Conservation (phyloP, 495 filamentous ascomycete genomes). For the Penicillium lagena region DNA sequence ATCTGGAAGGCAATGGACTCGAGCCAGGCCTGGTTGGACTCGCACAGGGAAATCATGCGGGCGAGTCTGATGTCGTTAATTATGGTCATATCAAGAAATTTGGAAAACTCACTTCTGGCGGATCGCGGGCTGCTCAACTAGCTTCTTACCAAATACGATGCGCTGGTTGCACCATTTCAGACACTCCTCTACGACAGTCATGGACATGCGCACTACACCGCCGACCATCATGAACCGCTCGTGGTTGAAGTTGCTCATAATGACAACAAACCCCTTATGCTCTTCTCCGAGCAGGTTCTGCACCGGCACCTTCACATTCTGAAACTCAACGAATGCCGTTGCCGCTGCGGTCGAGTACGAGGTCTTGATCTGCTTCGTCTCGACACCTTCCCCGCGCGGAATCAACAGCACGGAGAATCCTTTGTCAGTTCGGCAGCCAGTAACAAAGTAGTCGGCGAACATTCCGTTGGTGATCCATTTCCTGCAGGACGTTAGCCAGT, state of each 20-base stretch:
- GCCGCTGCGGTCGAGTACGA: constrained; percentile 74
- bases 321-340: constrained; percentile 76
- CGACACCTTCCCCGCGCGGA: constrained; percentile 59
- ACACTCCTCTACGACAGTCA: constrained; percentile 74
- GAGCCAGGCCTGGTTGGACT: constrained; percentile 80
- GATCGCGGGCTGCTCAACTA: constrained; percentile 82
- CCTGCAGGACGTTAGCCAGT: constrained; percentile 13
- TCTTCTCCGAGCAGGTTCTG: constrained; percentile 76
- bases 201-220: constrained; percentile 56
- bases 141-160: constrained; percentile 74
- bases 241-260: constrained; percentile 84
- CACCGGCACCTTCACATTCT: constrained; percentile 80
- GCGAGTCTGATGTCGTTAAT: constrained; percentile 45
- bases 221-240: constrained; percentile 68
- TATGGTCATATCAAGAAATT: not conserved
- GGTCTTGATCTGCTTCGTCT: constrained; percentile 80
- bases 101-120: constrained; percentile 57
- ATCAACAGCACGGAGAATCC: constrained; percentile 76
- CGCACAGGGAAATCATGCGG: constrained; percentile 78
- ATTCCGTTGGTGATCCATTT: constrained; percentile 93
- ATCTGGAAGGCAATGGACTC: constrained; percentile 83
- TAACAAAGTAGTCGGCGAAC: constrained; percentile 79
- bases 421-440: constrained; percentile 74
- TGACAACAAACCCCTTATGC: constrained; percentile 83
- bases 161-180: constrained; percentile 88